phyloP scores from a whole-genome alignment of 805 yeast genomes.

The Ogataea chonburiensis region DNA sequence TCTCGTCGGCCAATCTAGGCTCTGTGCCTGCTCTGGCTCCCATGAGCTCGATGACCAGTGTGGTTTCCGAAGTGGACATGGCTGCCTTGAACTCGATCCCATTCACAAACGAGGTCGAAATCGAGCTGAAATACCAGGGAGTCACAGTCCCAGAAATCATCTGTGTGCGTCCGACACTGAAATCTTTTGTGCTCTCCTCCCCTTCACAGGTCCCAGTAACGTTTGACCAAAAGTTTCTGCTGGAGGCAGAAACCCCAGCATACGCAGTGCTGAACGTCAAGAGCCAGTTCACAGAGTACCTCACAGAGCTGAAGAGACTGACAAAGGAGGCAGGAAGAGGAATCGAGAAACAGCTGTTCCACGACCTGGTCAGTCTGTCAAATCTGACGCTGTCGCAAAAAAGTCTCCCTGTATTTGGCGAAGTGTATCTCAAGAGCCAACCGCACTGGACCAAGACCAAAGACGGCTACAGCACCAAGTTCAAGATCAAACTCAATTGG shows the following conservation, averaged over 20 bases:
- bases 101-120: constrained; percentile 16
- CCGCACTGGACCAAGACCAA: constrained; percentile 21
- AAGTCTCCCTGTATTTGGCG: constrained; percentile 20
- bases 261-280: constrained; percentile 17
- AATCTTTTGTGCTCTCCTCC: constrained; percentile 21
- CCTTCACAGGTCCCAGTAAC: constrained; percentile 22
- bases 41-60: constrained; percentile 13
- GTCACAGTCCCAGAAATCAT: constrained; percentile 17
- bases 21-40: constrained; percentile 10
- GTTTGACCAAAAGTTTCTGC: constrained; percentile 18
- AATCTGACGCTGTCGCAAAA: constrained; percentile 18
- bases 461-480: constrained; percentile 12
- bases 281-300: constrained; percentile 14
- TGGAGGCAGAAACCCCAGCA: constrained; percentile 14
- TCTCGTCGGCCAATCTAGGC: constrained; percentile 8
- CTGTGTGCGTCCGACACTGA: constrained; percentile 16
- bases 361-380: constrained; percentile 24
- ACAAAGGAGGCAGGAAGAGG: constrained; percentile 23
- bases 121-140: constrained; percentile 18
- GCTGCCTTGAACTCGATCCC: constrained; percentile 8
- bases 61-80: constrained; percentile 7
- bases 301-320: constrained; percentile 17
- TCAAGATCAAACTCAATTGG: constrained; percentile 18
- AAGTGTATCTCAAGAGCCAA: constrained; percentile 11
- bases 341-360: constrained; percentile 24